These are phyloP conservation scores for Metschnikowia continentalis DNA, from an alignment of 805 yeast genomes.

Conservation along the genomic window DNA sequence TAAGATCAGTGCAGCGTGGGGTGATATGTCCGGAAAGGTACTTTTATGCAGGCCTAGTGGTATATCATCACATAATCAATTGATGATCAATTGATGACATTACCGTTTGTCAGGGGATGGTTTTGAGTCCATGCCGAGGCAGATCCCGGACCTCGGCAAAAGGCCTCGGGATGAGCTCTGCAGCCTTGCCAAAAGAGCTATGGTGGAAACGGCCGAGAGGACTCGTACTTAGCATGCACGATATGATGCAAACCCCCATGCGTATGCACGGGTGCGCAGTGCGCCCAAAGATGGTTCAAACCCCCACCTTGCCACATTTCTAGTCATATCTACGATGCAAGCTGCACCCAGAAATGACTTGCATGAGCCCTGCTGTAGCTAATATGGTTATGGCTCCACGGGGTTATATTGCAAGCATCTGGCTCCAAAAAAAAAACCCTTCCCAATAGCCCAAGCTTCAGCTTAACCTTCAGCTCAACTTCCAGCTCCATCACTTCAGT, in stretches of 20 bases:
- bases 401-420: not conserved
- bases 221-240: not conserved
- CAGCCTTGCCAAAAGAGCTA: not conserved
- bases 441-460: not conserved
- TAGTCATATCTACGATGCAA: not conserved
- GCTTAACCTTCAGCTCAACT: not conserved
- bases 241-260: not conserved
- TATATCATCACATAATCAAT: too few species aligned
- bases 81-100: too few species aligned
- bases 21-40: too few species aligned
- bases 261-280: not conserved
- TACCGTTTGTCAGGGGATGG: too few species aligned
- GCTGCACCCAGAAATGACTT: not conserved
- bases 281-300: not conserved
- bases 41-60: too few species aligned
- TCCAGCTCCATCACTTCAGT: not conserved
- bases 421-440: not conserved
- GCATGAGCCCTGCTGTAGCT: not conserved
- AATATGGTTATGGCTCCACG: not conserved
- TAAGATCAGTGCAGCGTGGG: too few species aligned
- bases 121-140: not conserved
- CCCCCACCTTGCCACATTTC: not conserved
- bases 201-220: not conserved
- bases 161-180: not conserved
- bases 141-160: not conserved